phyloP scores from a whole-genome alignment of 2,329 filamentous ascomycete genomes.

The Lomentospora prolificans region DNA sequence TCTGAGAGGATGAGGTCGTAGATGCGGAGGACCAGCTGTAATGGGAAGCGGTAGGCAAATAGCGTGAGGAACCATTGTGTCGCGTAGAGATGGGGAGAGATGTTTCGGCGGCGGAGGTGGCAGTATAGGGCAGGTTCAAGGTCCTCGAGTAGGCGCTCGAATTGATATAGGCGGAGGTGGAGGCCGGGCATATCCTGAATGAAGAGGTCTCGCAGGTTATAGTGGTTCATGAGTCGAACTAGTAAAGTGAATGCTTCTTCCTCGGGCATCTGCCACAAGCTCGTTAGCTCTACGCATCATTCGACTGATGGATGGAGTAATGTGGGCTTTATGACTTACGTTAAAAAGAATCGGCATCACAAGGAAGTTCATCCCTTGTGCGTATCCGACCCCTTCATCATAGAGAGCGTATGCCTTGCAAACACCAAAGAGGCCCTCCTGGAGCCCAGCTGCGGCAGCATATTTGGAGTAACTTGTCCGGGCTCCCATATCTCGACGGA shows the following conservation, averaged over 20 bases:
- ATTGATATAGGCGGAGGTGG: constrained; percentile 88
- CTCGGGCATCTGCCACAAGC: constrained; percentile 88
- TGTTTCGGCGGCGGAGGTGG: constrained; percentile 78
- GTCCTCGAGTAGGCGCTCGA: constrained; percentile 88
- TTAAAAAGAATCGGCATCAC: constrained; percentile 96
- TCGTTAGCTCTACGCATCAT: too few relatives aligned
- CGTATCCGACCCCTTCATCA: constrained; percentile 89
- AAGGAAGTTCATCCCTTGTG: constrained; percentile 98
- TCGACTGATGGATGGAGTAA: neutral
- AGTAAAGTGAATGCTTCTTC: constrained; percentile 93
- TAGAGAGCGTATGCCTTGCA: constrained; percentile 97
- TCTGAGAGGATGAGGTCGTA: constrained; percentile 94
- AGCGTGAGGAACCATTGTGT: constrained; percentile 98
- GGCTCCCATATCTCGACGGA: constrained; percentile 81
- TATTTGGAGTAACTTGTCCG: constrained; percentile 96
- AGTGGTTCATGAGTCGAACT: constrained; percentile 93
- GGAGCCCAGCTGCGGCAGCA: constrained; percentile 78
- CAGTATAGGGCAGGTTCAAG: constrained; percentile 90
- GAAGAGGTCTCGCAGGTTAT: constrained; percentile 85
- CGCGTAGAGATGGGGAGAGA: constrained; percentile 86
- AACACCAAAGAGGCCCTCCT: constrained; percentile 87
- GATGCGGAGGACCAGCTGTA: constrained; percentile 90
- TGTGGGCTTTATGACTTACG: constrained; percentile 35
- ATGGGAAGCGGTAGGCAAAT: constrained; percentile 95
- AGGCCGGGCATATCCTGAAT: constrained; percentile 93